These are phyloP conservation scores for Aspergillus ibericus DNA, from an alignment of 2,329 filamentous ascomycete genomes.

Conservation along the genomic window DNA sequence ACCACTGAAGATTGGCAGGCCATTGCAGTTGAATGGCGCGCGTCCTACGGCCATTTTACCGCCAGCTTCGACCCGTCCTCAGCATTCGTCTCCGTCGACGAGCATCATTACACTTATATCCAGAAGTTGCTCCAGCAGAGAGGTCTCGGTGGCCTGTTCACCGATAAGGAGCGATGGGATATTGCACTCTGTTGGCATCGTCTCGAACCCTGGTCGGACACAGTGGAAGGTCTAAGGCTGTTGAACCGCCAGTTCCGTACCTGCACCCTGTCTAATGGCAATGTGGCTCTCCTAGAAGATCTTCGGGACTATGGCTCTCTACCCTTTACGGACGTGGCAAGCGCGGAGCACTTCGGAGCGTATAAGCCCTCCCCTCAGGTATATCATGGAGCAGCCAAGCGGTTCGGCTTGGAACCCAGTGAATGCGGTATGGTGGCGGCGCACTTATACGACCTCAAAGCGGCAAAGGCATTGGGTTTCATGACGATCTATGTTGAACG, in stretches of 20 bases:
- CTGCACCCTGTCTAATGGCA: constrained; percentile 74
- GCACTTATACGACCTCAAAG: constrained; percentile 68
- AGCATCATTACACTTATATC: constrained; percentile 68
- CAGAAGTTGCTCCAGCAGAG: constrained; percentile 57
- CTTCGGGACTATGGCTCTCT: constrained; percentile 60
- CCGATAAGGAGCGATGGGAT: constrained; percentile 61
- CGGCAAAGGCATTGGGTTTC: constrained; percentile 64
- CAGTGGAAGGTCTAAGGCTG: constrained; percentile 53
- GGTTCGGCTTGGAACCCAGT: constrained; percentile 56
- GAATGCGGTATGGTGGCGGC: constrained; percentile 77
- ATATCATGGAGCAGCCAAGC: constrained; percentile 66
- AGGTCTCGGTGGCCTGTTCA: constrained; percentile 60
- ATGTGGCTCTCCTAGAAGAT: constrained; percentile 65
- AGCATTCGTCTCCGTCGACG: constrained; percentile 68
- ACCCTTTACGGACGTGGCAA: constrained; percentile 63
- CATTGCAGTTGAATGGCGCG: constrained; percentile 71
- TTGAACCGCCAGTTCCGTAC: constrained; percentile 61
- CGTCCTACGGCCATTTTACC: constrained; percentile 64
- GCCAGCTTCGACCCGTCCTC: constrained; percentile 37
- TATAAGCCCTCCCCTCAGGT: constrained; percentile 72
- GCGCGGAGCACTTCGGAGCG: constrained; percentile 67
- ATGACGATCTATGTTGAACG: constrained; percentile 74
- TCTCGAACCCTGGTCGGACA: constrained; percentile 68
- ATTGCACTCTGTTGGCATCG: constrained; percentile 69
- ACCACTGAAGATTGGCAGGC: constrained; percentile 59